These are phyloP conservation scores for Candida nanaspora DNA, from an alignment of 805 yeast genomes.

Conservation along the genomic window DNA sequence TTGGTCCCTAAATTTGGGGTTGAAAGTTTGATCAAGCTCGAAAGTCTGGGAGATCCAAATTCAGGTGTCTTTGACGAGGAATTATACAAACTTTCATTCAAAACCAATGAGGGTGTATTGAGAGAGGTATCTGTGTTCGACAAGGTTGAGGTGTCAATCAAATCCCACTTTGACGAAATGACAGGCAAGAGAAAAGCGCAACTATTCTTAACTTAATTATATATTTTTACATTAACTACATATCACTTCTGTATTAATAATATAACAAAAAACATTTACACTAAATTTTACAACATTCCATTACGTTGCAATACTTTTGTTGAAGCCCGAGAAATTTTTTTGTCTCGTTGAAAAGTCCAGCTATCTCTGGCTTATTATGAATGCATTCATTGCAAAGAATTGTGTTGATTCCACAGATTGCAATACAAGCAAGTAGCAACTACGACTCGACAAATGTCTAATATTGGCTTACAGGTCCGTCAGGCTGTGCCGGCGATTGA, in stretches of 20 bases:
- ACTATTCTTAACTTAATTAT: slow-evolving; percentile 42
- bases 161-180: slow-evolving; percentile 72
- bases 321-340: no score
- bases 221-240: not conserved
- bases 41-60: slow-evolving; percentile 59
- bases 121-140: slow-evolving; percentile 64
- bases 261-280: no score
- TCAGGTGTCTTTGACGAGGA: slow-evolving; percentile 73
- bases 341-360: no score
- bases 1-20: slow-evolving; percentile 94
- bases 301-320: no score
- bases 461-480: slow-evolving; percentile 51
- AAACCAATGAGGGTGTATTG: slow-evolving; percentile 28
- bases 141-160: slow-evolving; percentile 75
- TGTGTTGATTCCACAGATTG: no score
- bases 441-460: no score
- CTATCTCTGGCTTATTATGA: no score
- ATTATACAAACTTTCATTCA: slow-evolving; percentile 58
- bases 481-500: slow-evolving; percentile 85
- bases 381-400: no score
- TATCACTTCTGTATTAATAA: no score
- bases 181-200: slow-evolving; percentile 93
- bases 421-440: no score
- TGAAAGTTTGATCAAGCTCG: slow-evolving; percentile 84
- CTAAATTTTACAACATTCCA: no score